A percentile compares a stretch with the other conserved stretches of the same genome.
These are phyloP conservation scores for Chlorokybus atmophyticus DNA, from an alignment of 139 green algal genomes.

Conservation along the genomic window DNA sequence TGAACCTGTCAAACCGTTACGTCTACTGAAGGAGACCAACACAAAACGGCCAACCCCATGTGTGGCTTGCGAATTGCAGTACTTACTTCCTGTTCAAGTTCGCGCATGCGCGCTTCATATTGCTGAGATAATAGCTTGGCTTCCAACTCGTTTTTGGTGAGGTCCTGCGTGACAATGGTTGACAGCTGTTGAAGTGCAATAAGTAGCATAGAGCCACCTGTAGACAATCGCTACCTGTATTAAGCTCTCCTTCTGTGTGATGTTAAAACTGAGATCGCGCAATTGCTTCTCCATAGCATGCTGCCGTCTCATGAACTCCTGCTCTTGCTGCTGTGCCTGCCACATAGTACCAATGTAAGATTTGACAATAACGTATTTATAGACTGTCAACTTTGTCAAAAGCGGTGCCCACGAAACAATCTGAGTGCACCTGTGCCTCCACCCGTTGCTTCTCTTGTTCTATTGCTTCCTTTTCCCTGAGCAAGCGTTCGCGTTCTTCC, in stretches of 20 bases:
- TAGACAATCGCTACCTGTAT: slow-evolving; percentile 1
- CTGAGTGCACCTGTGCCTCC: background rate
- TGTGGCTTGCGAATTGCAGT: no score
- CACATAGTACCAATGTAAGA: background rate
- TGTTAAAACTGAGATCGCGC: slow-evolving; percentile 9
- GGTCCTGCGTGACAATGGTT: no score
- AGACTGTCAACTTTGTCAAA: no score
- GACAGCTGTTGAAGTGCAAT: no score
- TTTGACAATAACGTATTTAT: no score
- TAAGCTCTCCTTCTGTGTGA: slow-evolving; percentile 15
- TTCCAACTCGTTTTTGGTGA: slow-evolving; percentile 10
- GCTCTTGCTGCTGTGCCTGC: background rate
- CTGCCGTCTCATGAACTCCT: slow-evolving; percentile 5
- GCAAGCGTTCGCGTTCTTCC: slow-evolving; percentile 2
- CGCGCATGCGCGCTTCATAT: slow-evolving; percentile 14
- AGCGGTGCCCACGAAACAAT: no score
- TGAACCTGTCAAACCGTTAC: no score
- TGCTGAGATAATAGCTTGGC: slow-evolving; percentile 14
- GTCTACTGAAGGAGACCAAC: no score
- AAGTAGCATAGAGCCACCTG: no score
- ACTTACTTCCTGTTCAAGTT: slow-evolving; percentile 13
- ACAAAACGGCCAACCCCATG: no score
- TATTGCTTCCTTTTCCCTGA: background rate
- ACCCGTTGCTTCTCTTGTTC: background rate
- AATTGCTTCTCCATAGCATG: slow-evolving; percentile 13